Conservation (phyloP, 805 yeast genomes). For the Lipomyces spencermartinsiae region DNA sequence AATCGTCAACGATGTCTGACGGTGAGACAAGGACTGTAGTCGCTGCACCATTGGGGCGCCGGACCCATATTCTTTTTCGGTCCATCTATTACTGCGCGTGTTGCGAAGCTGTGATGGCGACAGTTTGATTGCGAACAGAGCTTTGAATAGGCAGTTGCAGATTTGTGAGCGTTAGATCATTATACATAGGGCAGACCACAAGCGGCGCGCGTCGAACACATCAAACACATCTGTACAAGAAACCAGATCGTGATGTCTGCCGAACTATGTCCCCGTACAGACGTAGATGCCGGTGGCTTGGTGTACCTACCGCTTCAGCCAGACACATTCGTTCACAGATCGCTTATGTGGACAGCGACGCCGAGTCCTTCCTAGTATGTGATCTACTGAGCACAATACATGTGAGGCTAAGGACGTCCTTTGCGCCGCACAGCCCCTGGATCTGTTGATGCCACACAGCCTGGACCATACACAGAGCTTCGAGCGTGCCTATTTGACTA, state of each 20-base stretch:
- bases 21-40: conserved; percentile 70
- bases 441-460: too few relatives aligned
- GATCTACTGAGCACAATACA: neutral
- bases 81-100: conserved; percentile 18
- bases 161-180: neutral
- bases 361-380: too few relatives aligned
- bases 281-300: neutral
- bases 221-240: neutral
- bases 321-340: neutral
- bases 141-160: neutral
- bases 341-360: neutral
- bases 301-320: too few relatives aligned
- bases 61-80: conserved; percentile 48
- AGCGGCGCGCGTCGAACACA: neutral
- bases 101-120: neutral
- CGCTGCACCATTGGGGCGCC: conserved; percentile 53
- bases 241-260: neutral
- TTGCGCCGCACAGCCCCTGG: too few relatives aligned
- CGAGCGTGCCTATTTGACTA: too few relatives aligned
- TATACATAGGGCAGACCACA: neutral
- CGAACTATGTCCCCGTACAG: neutral
- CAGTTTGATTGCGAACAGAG: neutral
- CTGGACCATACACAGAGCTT: too few relatives aligned
- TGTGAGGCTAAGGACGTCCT: neutral
- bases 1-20: conserved; percentile 77